Percentiles rank a stretch among this genome's conserved stretches.
phyloP scores from a whole-genome alignment of 805 yeast species.

The Cyberlindnera americana region DNA sequence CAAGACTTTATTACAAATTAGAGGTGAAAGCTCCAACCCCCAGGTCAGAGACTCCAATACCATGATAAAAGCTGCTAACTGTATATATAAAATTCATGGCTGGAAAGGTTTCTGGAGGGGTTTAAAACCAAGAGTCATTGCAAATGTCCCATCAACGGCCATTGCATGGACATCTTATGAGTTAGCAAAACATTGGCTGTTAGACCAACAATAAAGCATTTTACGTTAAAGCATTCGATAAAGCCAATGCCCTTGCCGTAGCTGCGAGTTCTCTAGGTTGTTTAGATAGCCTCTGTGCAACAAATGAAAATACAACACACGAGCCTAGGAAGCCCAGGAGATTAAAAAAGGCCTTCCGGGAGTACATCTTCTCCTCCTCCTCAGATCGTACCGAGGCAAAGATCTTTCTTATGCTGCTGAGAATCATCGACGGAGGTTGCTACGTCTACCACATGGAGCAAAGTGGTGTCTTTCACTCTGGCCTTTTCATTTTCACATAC shows the following conservation, averaged over 20 bases:
- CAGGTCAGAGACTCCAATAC: constrained; percentile 57
- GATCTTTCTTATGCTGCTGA: constrained; percentile 73
- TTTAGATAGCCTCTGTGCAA: constrained; percentile 53
- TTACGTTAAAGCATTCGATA: constrained; percentile 21
- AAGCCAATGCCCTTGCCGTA: constrained; percentile 23
- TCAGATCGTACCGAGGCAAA: constrained; percentile 82
- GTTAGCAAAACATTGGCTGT: constrained; percentile 68
- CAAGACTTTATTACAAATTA: constrained; percentile 86
- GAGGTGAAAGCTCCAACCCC: constrained; percentile 48
- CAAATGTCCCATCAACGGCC: constrained; percentile 94
- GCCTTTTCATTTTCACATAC: too few relatives aligned
- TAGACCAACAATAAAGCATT: neutral
- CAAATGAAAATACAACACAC: constrained; percentile 75
- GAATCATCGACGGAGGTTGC: constrained; percentile 42
- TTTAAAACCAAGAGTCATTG: constrained; percentile 82
- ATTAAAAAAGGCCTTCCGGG: constrained; percentile 75
- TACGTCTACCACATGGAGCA: too few relatives aligned
- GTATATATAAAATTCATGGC: constrained; percentile 60
- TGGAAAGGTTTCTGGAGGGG: constrained; percentile 75
- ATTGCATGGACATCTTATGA: constrained; percentile 98
- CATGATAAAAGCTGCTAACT: constrained; percentile 64
- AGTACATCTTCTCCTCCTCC: constrained; percentile 75
- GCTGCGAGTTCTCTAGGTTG: constrained; percentile 26
- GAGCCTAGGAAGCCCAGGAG: constrained; percentile 77
- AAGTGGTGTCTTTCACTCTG: too few relatives aligned